A percentile compares a stretch with the other conserved stretches of the same genome.
Conservation (phyloP, 129 eudicot species). For the Apium graveolens region DNA sequence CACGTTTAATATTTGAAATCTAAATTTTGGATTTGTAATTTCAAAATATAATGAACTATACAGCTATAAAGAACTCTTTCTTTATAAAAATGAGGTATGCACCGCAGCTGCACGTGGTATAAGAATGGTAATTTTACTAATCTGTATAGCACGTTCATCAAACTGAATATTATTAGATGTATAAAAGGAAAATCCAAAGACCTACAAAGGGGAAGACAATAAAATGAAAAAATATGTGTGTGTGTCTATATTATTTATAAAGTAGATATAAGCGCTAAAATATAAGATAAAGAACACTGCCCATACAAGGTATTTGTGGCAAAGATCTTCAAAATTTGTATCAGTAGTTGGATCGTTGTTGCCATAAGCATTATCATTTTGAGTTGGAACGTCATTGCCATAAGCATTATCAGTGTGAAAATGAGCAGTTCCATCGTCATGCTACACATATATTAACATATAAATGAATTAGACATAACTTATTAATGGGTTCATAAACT, state of each 20-base stretch:
- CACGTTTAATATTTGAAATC: neutral
- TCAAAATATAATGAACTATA: neutral
- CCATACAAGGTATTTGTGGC: constrained; percentile 76
- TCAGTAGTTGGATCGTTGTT: constrained; percentile 51
- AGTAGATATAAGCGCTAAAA: neutral
- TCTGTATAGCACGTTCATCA: neutral
- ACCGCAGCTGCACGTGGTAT: neutral
- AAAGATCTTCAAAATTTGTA: constrained; percentile 83
- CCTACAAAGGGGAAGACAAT: neutral
- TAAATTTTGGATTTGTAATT: neutral
- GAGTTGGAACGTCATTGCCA: constrained; percentile 49
- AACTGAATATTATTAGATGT: neutral
- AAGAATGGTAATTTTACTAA: neutral
- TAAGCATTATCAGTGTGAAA: too few species aligned
- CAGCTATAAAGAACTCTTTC: neutral
- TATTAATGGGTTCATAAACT: neutral
- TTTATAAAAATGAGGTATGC: neutral
- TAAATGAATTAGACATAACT: constrained; percentile 7
- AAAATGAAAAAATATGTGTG: neutral
- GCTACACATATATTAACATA: constrained; percentile 37
- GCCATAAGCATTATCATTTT: constrained; percentile 16
- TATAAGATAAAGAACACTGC: neutral
- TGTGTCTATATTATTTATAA: neutral
- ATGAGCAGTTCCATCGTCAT: constrained; percentile 23
- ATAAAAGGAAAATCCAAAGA: neutral